phyloP scores from a whole-genome alignment of 2,329 filamentous ascomycete species.

The Nemania bipapillata region DNA sequence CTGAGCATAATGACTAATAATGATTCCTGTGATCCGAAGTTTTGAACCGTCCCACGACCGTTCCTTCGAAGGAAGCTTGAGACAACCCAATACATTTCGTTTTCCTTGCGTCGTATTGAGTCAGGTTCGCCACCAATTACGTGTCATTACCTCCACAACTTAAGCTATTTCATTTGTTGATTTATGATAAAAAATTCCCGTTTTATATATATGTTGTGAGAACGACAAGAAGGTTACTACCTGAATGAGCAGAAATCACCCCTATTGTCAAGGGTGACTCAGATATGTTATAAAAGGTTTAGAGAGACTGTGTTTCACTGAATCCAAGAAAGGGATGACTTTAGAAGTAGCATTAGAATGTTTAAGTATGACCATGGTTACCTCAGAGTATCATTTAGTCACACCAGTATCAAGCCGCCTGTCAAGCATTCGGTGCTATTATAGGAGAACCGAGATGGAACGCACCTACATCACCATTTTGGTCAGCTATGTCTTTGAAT shows the following conservation, averaged over 20 bases:
- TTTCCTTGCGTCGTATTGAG: background rate
- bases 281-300: background rate
- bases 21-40: background rate
- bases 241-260: background rate
- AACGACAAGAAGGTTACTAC: background rate
- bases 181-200: background rate
- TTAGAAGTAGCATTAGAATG: background rate
- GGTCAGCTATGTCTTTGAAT: background rate
- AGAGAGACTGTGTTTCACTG: background rate
- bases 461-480: background rate
- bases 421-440: background rate
- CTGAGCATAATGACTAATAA: background rate
- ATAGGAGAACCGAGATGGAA: background rate
- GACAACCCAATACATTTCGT: background rate
- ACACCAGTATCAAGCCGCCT: background rate
- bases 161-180: background rate
- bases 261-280: background rate
- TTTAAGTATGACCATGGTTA: background rate
- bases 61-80: background rate
- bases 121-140: background rate
- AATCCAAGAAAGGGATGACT: background rate
- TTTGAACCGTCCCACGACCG: background rate
- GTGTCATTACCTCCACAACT: background rate
- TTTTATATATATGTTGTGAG: background rate
- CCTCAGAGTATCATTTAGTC: background rate